Conservation (phyloP, 2,329 filamentous ascomycete genomes). For the Cordyceps fumosorosea region DNA sequence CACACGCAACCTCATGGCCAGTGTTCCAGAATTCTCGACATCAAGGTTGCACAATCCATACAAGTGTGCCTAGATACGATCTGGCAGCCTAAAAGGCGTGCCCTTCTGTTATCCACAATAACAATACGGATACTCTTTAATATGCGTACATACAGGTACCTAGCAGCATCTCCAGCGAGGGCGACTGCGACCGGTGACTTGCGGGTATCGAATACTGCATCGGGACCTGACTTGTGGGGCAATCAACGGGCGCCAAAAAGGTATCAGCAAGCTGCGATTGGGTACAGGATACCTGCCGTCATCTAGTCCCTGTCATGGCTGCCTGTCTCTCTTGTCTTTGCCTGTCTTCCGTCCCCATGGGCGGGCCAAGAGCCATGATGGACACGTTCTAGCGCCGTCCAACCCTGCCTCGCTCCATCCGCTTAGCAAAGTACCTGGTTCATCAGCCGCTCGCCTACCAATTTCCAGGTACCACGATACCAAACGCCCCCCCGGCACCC, state of each 20-base stretch:
- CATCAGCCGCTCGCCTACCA: not conserved
- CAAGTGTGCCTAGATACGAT: constrained; percentile 3
- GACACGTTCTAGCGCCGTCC: not conserved
- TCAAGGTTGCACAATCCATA: constrained; percentile 9
- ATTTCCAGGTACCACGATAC: constrained; percentile 1
- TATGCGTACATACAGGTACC: not conserved
- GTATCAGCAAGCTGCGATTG: constrained; percentile 2
- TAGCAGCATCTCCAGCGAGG: not conserved
- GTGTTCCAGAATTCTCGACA: constrained; percentile 1
- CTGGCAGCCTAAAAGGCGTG: not conserved
- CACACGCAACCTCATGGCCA: not conserved
- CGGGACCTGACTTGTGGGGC: constrained; percentile 8
- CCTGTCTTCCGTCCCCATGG: not conserved
- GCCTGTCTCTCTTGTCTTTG: not conserved
- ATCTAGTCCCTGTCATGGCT: not conserved
- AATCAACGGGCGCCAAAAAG: constrained; percentile 2
- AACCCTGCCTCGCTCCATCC: not conserved
- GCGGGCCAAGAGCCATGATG: not conserved
- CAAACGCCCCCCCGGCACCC: not conserved
- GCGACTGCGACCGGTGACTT: not conserved
- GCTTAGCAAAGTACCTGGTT: not conserved
- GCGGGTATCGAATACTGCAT: constrained; percentile 11
- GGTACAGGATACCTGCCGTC: constrained; percentile 2
- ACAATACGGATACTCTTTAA: not conserved
- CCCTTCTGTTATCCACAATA: not conserved